Evolutionary conservation across 1,284 basidiomycete species (phyloP), one percentile per base, ranked within the genome.

Genomic region (Leccinum insolens): DNA sequence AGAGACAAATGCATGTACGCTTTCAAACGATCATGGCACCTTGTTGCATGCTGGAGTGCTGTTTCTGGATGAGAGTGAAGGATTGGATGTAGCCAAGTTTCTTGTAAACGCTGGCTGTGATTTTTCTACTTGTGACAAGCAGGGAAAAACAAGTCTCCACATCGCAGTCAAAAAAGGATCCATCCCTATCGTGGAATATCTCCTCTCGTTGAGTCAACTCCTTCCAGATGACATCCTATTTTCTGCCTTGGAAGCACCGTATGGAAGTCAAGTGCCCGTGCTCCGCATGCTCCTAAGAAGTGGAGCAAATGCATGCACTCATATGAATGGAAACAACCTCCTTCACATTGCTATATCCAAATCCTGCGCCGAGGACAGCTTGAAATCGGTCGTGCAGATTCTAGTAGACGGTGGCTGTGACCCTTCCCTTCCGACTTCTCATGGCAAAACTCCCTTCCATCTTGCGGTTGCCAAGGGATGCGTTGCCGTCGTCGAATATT

Each of bases 141-240:
- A 37, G 6, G 64, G 46, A 1, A 22, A 61, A 28, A 67, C 31
- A n/a, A 39, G 22, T n/a, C 46, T 70, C 39, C 46, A 67, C 22
- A 55, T 68, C 11, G 68, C 58, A 7, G 58, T 15, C 12, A 9
- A 57, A 17, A 14, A 5, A 9, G 49, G 39, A 39, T 46, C 0
- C 37, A 9, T 20, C 15, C 4, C 20, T 9, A 5, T 68, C 2
- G 3, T 55, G 37, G 8, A 28, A 4, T 70, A 63, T 11, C 31
- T 63, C 14, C 44, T 63, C 3, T 62, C 69, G 9, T 20, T 68
- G 34, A 20, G 63, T 28, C 69, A 22, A 28, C 1, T 34, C 17
- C 46, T 62, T n/a, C 68, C 28, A n/a, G 28, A 64, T 2, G 60
- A 68, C 20, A 71, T 71, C 14, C 37, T 71, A 17, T 46, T 37